These are phyloP conservation scores for Fusarium sp. DNA, from an alignment of 2,329 filamentous ascomycete species.

Conservation along the genomic window DNA sequence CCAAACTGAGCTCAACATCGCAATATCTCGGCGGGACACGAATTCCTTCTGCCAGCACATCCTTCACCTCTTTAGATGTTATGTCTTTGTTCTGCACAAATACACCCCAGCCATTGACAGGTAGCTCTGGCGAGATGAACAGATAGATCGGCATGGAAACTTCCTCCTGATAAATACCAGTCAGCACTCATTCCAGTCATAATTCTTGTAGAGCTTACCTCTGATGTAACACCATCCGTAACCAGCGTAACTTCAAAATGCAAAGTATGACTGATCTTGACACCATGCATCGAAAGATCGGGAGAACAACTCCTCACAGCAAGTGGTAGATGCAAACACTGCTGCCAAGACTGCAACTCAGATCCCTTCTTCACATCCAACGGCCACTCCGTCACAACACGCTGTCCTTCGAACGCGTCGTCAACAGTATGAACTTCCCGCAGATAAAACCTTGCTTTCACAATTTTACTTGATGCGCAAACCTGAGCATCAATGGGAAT, in stretches of 20 bases:
- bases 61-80: neutral
- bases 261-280: neutral
- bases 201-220: neutral
- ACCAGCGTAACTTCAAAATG: neutral
- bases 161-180: neutral
- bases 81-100: neutral
- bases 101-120: neutral
- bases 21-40: conserved; percentile 3
- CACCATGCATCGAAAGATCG: neutral
- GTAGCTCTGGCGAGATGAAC: conserved; percentile 6
- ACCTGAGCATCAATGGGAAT: conserved; percentile 9
- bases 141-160: conserved; percentile 4
- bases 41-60: neutral
- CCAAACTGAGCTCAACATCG: neutral
- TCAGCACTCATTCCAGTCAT: accelerated
- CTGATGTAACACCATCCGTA: neutral
- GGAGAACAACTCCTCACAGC: neutral
- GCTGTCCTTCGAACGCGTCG: neutral
- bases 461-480: accelerated
- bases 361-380: neutral
- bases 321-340: conserved; percentile 4
- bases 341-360: neutral
- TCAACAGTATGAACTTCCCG: neutral
- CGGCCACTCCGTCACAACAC: conserved; percentile 11
- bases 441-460: neutral